phyloP scores from a whole-genome alignment of 2,329 filamentous ascomycete species.

The Fusarium papillatum region DNA sequence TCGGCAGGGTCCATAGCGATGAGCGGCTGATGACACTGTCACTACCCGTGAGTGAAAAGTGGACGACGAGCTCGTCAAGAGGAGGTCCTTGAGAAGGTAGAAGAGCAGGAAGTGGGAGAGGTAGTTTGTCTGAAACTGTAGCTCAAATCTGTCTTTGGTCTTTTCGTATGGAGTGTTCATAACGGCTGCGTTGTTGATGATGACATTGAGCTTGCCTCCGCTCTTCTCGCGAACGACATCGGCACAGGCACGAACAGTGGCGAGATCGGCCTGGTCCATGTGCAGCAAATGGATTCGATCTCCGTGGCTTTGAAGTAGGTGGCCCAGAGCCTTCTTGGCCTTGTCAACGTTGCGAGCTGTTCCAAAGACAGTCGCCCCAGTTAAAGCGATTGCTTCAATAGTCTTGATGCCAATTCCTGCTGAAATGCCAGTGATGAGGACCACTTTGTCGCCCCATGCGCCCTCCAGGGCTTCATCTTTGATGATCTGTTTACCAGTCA shows the following conservation, averaged over 20 bases:
- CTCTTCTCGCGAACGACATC: neutral
- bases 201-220: neutral
- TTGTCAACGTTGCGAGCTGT: neutral
- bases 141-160: neutral
- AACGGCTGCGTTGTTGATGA: neutral
- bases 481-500: neutral
- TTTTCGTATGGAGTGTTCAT: slow-evolving; percentile 1
- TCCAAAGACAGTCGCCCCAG: neutral
- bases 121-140: neutral
- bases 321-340: neutral
- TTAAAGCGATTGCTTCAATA: neutral
- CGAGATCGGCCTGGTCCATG: neutral
- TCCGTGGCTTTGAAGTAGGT: neutral
- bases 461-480: neutral
- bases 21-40: neutral
- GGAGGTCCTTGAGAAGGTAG: neutral
- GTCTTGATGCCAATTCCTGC: neutral
- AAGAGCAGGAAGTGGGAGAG: neutral
- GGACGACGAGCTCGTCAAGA: neutral
- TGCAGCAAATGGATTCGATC: neutral
- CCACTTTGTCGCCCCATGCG: neutral
- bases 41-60: neutral
- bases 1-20: neutral
- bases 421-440: neutral
- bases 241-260: neutral